Evolutionary conservation across 768 basidiomycete species (phyloP), one percentile per base, ranked within the genome.

Genomic region (Udeniomyces megalosporus): DNA sequence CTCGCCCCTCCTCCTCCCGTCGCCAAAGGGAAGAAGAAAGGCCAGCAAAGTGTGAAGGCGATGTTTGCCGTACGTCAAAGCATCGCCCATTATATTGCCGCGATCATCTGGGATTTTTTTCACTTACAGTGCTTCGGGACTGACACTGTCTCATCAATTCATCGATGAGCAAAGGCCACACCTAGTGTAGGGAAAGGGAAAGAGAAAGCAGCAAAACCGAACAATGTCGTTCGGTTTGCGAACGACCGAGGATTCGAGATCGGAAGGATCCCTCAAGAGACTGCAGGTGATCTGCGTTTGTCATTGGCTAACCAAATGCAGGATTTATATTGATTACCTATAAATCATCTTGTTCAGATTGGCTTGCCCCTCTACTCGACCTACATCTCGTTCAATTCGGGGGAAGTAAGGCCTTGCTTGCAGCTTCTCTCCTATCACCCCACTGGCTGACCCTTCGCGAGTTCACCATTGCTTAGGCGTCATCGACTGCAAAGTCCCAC

Each of bases 361-460:
- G 63, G 63, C 63, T 65, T 24, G 63, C 63, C 22, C 63, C 58
- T 4, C 48, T 65, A 20, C 46, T 65, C 46, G 63, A 65, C 42
- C 63, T 59, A 6, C 50, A 60, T 7, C 51, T 65, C 29, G 35
- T 65, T 35, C 50, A 59, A 31, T n/a, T 65, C 34, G 52, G 42
- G 20, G 63, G 63, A 29, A 54, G 38, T 42, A 17, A 42, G 38
- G n/a, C n/a, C n/a, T n/a, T n/a, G n/a, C n/a, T n/a, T n/a, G n/a
- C n/a, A n/a, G n/a, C n/a, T n/a, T n/a, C n/a, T n/a, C n/a, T n/a
- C n/a, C n/a, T n/a, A n/a, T n/a, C n/a, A n/a, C n/a, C n/a, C n/a
- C n/a, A n/a, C n/a, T n/a, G n/a, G n/a, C n/a, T n/a, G n/a, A 42
- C 38, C 10, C 17, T 42, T 42, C 10, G 10, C 17, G 38, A 42